These are phyloP conservation scores for Trametopsis cervina DNA, from an alignment of 768 basidiomycete species.

Conservation along the genomic window DNA sequence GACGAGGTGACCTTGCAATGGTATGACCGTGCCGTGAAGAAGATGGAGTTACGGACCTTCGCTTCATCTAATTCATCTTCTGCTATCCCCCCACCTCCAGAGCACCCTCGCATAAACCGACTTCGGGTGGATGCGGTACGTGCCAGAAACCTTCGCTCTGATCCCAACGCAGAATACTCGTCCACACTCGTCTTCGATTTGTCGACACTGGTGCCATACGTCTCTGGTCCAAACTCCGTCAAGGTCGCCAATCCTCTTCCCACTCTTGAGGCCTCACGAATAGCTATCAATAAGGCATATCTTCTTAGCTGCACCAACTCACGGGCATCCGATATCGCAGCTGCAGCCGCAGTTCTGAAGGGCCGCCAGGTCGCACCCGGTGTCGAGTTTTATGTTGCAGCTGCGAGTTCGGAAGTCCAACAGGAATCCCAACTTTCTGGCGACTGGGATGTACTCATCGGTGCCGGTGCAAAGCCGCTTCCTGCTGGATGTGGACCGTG, in stretches of 20 bases:
- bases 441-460: conserved; percentile 81
- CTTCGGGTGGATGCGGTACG: conserved; percentile 62
- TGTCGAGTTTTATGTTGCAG: conserved; percentile 97
- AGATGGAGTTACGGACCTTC: conserved; percentile 74
- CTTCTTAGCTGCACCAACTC: conserved; percentile 98
- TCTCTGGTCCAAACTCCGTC: conserved; percentile 97
- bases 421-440: conserved; percentile 80
- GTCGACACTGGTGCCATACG: conserved; percentile 88
- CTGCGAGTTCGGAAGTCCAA: conserved; percentile 89
- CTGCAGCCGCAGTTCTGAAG: conserved; percentile 84
- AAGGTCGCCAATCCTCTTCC: conserved; percentile 94
- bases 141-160: conserved; percentile 50
- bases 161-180: conserved; percentile 73
- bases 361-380: conserved; percentile 77
- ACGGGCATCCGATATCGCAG: conserved; percentile 88
- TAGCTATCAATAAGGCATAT: conserved; percentile 94
- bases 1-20: conserved; percentile 77
- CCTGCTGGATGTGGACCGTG: conserved; percentile 98
- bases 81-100: conserved; percentile 62
- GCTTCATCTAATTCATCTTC: conserved; percentile 37
- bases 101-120: conserved; percentile 84
- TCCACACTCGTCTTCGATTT: conserved; percentile 89
- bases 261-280: conserved; percentile 60
- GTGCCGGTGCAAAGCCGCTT: conserved; percentile 86
- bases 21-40: conserved; percentile 73